A percentile compares a stretch with the other conserved stretches of the same genome.
Conservation (phyloP, 305 asterid genomes). For the Solanum hybrid region DNA sequence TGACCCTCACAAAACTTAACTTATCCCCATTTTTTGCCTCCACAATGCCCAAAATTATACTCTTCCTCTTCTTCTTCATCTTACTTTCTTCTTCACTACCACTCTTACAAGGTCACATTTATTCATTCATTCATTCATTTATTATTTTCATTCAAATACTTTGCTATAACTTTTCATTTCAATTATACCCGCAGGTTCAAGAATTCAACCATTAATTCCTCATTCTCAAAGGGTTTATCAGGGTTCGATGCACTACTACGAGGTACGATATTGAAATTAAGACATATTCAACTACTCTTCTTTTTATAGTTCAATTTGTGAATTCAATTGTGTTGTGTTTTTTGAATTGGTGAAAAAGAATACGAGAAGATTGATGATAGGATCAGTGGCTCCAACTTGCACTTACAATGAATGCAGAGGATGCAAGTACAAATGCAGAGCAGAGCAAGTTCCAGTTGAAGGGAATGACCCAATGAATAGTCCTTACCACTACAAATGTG, state of each 20-base stretch:
- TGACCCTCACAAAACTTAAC: neutral
- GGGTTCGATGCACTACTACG: neutral
- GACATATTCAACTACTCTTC: neutral
- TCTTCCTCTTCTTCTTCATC: conserved; percentile 7
- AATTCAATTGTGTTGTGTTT: neutral
- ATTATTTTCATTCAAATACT: neutral
- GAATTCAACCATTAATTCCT: conserved; percentile 7
- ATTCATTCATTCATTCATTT: neutral
- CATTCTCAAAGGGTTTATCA: neutral
- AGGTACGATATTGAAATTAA: neutral
- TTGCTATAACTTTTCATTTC: neutral
- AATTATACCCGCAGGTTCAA: conserved; percentile 8
- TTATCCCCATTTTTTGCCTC: neutral
- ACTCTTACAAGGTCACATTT: conserved; percentile 12
- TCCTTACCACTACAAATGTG: conserved; percentile 80
- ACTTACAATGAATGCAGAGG: conserved; percentile 94
- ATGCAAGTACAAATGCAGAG: conserved; percentile 70
- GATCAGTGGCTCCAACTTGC: conserved; percentile 90
- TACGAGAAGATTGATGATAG: conserved; percentile 49
- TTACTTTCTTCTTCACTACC: conserved; percentile 3
- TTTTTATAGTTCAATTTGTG: neutral
- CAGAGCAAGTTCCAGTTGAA: conserved; percentile 93
- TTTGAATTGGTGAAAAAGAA: neutral
- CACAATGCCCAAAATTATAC: conserved; percentile 13
- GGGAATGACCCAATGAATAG: conserved; percentile 91